Percentiles rank a stretch among this genome's conserved stretches.
Evolutionary conservation across 2,329 filamentous ascomycete species (phyloP).

Genomic region (Xylariaceae sp.): DNA sequence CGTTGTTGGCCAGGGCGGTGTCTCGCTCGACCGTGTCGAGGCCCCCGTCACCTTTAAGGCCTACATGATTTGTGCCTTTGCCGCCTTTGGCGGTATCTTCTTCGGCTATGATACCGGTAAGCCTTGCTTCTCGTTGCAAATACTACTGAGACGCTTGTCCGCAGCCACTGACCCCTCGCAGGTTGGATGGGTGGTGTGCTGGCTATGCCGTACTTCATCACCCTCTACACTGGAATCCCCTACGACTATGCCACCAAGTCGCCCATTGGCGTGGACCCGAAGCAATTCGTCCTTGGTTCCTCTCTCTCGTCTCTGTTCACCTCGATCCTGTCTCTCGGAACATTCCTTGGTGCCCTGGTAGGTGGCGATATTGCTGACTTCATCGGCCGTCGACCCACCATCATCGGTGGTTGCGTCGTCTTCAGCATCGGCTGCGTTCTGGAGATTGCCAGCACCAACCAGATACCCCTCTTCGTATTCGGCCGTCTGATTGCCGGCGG

Average conservation of each 20-base stretch:
- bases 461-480: slow-evolving; percentile 53
- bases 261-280: slow-evolving; percentile 27
- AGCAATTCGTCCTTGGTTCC: slow-evolving; percentile 42
- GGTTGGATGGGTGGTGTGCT: slow-evolving; percentile 29
- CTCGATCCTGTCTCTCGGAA: slow-evolving; percentile 60
- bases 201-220: slow-evolving; percentile 36
- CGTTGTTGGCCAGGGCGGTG: slow-evolving; percentile 38
- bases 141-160: not conserved
- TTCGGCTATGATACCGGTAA: slow-evolving; percentile 72
- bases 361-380: slow-evolving; percentile 63
- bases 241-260: slow-evolving; percentile 30
- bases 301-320: slow-evolving; percentile 57
- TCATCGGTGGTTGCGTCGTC: slow-evolving; percentile 56
- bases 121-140: slow-evolving; percentile 3
- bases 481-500: slow-evolving; percentile 62
- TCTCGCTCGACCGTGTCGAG: slow-evolving; percentile 55
- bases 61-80: slow-evolving; percentile 66
- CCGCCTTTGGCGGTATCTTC: slow-evolving; percentile 69
- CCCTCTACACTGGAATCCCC: slow-evolving; percentile 38
- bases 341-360: slow-evolving; percentile 62
- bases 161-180: slow-evolving; percentile 6
- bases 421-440: slow-evolving; percentile 58
- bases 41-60: slow-evolving; percentile 66
- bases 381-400: slow-evolving; percentile 57
- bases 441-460: slow-evolving; percentile 51